These are phyloP conservation scores for Salix dunnii DNA, from an alignment of 345 rosid species.

Conservation along the genomic window DNA sequence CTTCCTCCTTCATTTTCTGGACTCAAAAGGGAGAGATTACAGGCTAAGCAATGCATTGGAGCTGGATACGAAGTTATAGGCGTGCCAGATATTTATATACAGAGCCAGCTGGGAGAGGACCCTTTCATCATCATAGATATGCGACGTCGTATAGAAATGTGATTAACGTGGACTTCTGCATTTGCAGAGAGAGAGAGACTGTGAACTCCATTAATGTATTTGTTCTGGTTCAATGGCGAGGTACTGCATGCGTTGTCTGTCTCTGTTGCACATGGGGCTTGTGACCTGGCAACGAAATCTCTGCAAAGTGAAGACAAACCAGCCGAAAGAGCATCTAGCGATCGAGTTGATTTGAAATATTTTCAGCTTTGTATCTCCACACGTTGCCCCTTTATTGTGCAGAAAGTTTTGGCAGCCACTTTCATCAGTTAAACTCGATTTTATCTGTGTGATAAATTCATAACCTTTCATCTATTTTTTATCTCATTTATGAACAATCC, in stretches of 20 bases:
- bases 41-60: background rate
- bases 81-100: background rate
- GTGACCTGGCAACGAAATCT: background rate
- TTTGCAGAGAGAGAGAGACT: background rate
- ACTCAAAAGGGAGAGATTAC: too few species aligned
- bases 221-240: background rate
- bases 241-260: background rate
- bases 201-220: background rate
- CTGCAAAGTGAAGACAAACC: background rate
- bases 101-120: background rate
- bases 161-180: background rate
- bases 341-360: background rate
- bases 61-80: background rate
- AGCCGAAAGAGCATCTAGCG: background rate
- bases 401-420: background rate
- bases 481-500: too few species aligned
- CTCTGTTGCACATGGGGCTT: conserved; percentile 2
- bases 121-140: background rate
- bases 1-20: too few species aligned
- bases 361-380: background rate
- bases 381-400: background rate
- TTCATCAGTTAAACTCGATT: too few species aligned
- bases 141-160: background rate
- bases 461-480: too few species aligned
- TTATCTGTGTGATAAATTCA: too few species aligned